Evolutionary conservation across 1,284 basidiomycete species (phyloP).

Genomic region (Coriolopsis trogii): DNA sequence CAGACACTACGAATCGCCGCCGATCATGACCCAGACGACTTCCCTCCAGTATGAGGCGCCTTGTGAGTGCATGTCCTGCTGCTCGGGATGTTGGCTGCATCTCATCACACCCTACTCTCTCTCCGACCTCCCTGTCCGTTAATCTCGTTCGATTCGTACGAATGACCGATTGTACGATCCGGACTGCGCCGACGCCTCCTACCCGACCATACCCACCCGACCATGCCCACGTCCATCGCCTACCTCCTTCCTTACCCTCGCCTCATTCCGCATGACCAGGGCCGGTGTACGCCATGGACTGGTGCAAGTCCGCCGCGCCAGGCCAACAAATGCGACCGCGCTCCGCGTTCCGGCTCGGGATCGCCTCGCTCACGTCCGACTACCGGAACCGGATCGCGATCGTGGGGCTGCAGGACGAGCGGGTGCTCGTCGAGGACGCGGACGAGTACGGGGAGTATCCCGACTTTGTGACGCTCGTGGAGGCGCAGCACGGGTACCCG

Average conservation of each 20-base stretch:
- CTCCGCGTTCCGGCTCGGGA: slow-evolving; percentile 78
- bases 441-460: slow-evolving; percentile 74
- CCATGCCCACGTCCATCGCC: neutral
- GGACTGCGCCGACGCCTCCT: neutral
- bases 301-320: slow-evolving; percentile 80
- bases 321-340: slow-evolving; percentile 72
- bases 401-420: slow-evolving; percentile 81
- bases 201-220: neutral
- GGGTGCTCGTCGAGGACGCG: slow-evolving; percentile 80
- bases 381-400: slow-evolving; percentile 82
- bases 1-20: slow-evolving; percentile 23
- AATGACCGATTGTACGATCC: too few species aligned
- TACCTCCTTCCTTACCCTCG: neutral
- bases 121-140: neutral
- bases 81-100: neutral
- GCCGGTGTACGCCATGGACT: slow-evolving; percentile 83
- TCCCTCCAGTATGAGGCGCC: slow-evolving; percentile 75
- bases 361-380: slow-evolving; percentile 81
- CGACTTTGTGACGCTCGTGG: slow-evolving; percentile 81
- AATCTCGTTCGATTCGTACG: too few species aligned
- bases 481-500: slow-evolving; percentile 82
- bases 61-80: slow-evolving; percentile 49
- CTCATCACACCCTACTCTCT: neutral
- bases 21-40: slow-evolving; percentile 61
- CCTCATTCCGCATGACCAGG: slow-evolving; percentile 44